Base-by-base conservation (phyloP, 345 rosid genomes). In the Brassica nigra region DNA sequence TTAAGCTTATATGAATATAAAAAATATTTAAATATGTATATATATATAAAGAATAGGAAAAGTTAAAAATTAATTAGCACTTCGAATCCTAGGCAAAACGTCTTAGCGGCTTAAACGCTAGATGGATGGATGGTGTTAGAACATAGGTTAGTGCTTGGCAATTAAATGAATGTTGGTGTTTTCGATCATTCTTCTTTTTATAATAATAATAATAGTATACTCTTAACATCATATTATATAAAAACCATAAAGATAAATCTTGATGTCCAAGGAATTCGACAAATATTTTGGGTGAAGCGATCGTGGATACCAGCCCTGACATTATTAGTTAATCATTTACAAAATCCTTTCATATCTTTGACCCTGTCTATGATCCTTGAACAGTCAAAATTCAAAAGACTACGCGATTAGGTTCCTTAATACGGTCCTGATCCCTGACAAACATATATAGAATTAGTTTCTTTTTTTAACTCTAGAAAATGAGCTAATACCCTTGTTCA, bases 251-350 rank as follows among this genome's bases (percentile, higher is more conserved):
- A 62, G 58, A 75, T 36, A 63, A 80, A 74, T 69, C 79, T 54
- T 80, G 76, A 20, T 75, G 83, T n/a, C n/a, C 76, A 69, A 74
- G 70, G 61, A 80, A 75, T 36, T 62, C 52, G 71, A 80, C 71
- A 69, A 62, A 62, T 16, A 28, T 68, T 52, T 36, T 16, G 66
- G 66, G 30, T 49, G 76, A 80, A 62, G 20, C 11, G 58, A 80
- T 63, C 76, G 83, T 75, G 78, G 20, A 62, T 75, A 63, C 79
- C 76, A 80, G 74, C 42, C 61, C 49, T 52, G 28, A 12, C 8
- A 29, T 73, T 58, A 52, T 8, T 23, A 42, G 16, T 42, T 71
- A 27, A 68, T n/a, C 8, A 59, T 15, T 47, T 16, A 69, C 9
- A 52, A 68, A 67, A 29, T 63, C 79, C 57, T 29, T 57, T 62